Evolutionary conservation across 805 yeast genomes (phyloP), one percentile per base, ranked within the genome.

Genomic region (Yamadazyma nakazawae): DNA sequence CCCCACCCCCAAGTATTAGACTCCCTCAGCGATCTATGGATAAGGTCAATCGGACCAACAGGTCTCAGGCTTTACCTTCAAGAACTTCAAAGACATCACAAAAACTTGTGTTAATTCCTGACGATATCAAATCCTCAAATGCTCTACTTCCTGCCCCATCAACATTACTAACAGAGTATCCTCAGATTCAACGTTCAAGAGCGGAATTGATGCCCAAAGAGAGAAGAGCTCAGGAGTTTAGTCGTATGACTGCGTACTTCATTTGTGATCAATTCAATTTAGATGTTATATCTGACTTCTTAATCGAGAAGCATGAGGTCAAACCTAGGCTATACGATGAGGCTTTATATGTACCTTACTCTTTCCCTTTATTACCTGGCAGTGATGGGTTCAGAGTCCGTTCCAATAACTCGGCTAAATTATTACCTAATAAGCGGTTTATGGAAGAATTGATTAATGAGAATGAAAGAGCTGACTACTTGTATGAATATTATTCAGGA

Each of bases 231-330:
- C 80, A 76, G 25, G 85, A 82, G 50, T 76, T 85, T 53, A 82
- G 95, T 35, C 67, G 99, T 52, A 90, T 91, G 46, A 91, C 98
- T 0, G 97, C 98, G 1, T 92, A 92, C 65, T 79, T 89, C 54
- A 84, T 91, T 5, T 84, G 96, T 14, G 97, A 89, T 48, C 88
- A 85, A 28, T 84, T 89, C 58, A 76, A 87, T 56, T 65, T 94
- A 44, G 72, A 74, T 28, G 69, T 78, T 6, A 80, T 89, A 2
- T 75, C 85, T 1, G 73, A 75, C 38, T 92, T 88, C 55, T 67
- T 94, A 25, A 70, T 76, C 34, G 70, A 77, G 7, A 74, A 82
- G 37, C 99, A 92, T 64, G 84, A 84, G 56, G 96, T 91, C 1
- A 79, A 87, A 6, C 96, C 97, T 1, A 72, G 97, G 51, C 62